Evolutionary conservation across 1,284 basidiomycete genomes (phyloP).

Genomic region (Gymnopus androsaceus): DNA sequence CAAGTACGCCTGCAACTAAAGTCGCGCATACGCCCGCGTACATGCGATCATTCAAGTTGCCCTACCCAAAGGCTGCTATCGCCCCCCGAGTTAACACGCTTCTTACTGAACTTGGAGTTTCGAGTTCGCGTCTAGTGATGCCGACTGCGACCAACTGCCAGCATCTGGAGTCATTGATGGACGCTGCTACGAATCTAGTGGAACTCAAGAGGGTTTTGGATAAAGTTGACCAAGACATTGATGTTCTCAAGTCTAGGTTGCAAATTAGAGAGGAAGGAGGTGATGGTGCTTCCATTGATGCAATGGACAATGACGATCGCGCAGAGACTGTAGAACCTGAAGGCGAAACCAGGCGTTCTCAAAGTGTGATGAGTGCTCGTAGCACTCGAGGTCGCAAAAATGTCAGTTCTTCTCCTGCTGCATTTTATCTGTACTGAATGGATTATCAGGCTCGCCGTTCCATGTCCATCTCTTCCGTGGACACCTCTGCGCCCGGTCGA

Average conservation of each 20-base stretch:
- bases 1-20: slow-evolving; percentile 63
- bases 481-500: slow-evolving; percentile 54
- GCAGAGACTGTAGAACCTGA: slow-evolving; percentile 40
- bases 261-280: slow-evolving; percentile 54
- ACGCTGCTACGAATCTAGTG: slow-evolving; percentile 70
- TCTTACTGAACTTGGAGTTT: slow-evolving; percentile 75
- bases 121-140: slow-evolving; percentile 82
- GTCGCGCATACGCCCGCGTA: slow-evolving; percentile 75
- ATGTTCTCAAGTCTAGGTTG: slow-evolving; percentile 66
- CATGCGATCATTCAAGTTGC: slow-evolving; percentile 82
- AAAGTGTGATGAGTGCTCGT: slow-evolving; percentile 65
- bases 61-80: slow-evolving; percentile 73
- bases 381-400: slow-evolving; percentile 61
- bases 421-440: neutral
- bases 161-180: slow-evolving; percentile 72
- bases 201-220: slow-evolving; percentile 90
- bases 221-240: slow-evolving; percentile 81
- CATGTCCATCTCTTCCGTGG: slow-evolving; percentile 66
- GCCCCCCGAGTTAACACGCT: slow-evolving; percentile 73
- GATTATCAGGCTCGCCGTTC: slow-evolving; percentile 54
- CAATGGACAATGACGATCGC: slow-evolving; percentile 38
- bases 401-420: slow-evolving; percentile 37
- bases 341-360: slow-evolving; percentile 57
- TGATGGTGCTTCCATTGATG: slow-evolving; percentile 29
- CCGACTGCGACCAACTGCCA: slow-evolving; percentile 81